These are phyloP conservation scores for Coniosporium apollinis DNA, from an alignment of 495 filamentous ascomycete genomes.

Conservation along the genomic window DNA sequence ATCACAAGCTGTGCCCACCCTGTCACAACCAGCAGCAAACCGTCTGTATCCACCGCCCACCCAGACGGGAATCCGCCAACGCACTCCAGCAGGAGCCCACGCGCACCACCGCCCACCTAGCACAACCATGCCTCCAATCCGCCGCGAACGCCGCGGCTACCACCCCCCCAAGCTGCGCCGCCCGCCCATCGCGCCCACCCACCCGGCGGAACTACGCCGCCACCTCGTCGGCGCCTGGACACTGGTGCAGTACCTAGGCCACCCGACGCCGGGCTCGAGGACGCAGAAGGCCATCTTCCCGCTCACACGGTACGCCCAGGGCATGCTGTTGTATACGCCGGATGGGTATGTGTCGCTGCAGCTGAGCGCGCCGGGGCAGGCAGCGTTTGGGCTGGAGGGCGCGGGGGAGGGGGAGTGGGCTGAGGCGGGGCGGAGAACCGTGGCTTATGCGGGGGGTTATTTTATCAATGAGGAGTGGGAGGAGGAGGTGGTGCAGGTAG, in stretches of 20 bases:
- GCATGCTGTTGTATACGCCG: conserved; percentile 18
- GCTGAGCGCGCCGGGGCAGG: conserved; percentile 15
- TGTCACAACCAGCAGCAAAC: too few relatives aligned
- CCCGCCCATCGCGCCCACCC: too few relatives aligned
- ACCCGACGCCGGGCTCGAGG: conserved; percentile 6
- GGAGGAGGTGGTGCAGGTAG: conserved; percentile 10
- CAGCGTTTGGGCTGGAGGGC: conserved; percentile 11
- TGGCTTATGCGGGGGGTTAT: conserved; percentile 16
- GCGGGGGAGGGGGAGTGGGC: conserved; percentile 16
- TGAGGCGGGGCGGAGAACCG: conserved; percentile 15
- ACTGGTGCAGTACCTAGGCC: conserved; percentile 13
- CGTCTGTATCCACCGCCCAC: too few relatives aligned
- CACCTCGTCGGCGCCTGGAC: conserved; percentile 12
- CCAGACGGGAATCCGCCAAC: too few relatives aligned
- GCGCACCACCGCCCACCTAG: too few relatives aligned
- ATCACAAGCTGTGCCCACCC: too few relatives aligned
- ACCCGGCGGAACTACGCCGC: too few relatives aligned
- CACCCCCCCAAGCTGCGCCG: too few relatives aligned
- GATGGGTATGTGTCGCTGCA: conserved; percentile 22
- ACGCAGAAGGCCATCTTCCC: conserved; percentile 13
- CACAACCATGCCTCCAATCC: too few relatives aligned
- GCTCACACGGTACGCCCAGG: conserved; percentile 13
- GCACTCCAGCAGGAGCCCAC: too few relatives aligned
- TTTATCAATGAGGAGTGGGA: conserved; percentile 13
- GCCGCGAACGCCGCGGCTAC: too few relatives aligned